Conservation (phyloP, 805 yeast genomes). For the Candida fluviatilis region DNA sequence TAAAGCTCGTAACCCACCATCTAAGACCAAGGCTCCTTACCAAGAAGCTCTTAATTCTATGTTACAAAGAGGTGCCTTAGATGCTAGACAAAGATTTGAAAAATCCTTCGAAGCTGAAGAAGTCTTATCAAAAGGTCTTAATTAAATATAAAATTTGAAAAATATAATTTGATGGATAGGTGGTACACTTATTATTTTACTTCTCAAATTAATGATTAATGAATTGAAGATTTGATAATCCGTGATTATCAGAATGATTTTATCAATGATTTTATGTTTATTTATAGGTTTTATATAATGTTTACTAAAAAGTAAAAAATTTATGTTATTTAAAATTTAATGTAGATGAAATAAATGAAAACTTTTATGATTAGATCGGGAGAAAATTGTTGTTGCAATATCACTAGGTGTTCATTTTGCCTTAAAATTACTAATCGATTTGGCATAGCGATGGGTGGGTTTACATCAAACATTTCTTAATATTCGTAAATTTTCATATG, state of each 20-base stretch:
- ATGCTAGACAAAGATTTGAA: slow-evolving; percentile 32
- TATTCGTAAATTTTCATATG: not conserved
- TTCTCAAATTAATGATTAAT: slow-evolving; percentile 1
- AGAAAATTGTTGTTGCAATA: too few species aligned
- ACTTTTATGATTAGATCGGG: too few species aligned
- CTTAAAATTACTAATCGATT: too few species aligned
- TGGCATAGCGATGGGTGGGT: too few species aligned
- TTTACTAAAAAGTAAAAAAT: not conserved
- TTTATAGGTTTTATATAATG: not conserved
- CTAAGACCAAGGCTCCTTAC: slow-evolving; percentile 58
- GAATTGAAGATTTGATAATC: not conserved
- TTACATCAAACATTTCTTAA: too few species aligned
- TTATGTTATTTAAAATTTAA: not conserved
- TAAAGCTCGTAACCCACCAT: slow-evolving; percentile 45
- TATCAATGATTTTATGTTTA: not conserved
- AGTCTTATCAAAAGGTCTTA: slow-evolving; percentile 2
- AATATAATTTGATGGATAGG: not conserved
- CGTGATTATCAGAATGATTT: not conserved
- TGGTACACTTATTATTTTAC: not conserved
- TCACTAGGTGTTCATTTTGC: too few species aligned
- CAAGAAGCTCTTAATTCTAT: slow-evolving; percentile 31
- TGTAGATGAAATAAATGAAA: too few species aligned
- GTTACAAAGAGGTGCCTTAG: slow-evolving; percentile 30
- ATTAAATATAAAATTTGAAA: not conserved
- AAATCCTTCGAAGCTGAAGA: slow-evolving; percentile 10